These are phyloP conservation scores for Candida jianshihensis DNA, from an alignment of 805 yeast species.

Conservation along the genomic window DNA sequence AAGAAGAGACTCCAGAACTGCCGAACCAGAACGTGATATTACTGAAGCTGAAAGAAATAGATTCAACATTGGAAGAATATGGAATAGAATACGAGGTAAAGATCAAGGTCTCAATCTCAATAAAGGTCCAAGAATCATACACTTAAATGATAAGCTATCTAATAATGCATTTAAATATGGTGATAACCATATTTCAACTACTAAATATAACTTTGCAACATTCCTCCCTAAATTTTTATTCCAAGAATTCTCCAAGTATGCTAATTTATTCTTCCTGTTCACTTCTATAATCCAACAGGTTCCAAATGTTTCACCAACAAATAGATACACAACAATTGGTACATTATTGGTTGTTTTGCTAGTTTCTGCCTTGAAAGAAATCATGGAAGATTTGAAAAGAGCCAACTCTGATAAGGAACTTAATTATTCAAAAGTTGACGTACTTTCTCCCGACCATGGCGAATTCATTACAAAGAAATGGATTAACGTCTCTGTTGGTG, in stretches of 20 bases:
- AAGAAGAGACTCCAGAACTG: constrained; percentile 12
- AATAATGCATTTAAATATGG: constrained; percentile 52
- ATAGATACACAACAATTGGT: constrained; percentile 90
- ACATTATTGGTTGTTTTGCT: constrained; percentile 77
- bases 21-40: constrained; percentile 16
- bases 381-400: constrained; percentile 86
- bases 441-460: constrained; percentile 49
- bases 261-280: constrained; percentile 86
- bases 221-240: constrained; percentile 90
- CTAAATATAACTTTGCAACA: constrained; percentile 90
- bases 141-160: constrained; percentile 53
- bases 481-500: constrained; percentile 89
- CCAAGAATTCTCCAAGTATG: constrained; percentile 96
- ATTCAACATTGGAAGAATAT: constrained; percentile 31
- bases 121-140: constrained; percentile 57
- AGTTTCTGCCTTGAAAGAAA: constrained; percentile 90
- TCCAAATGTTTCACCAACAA: constrained; percentile 94
- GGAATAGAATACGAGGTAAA: constrained; percentile 30
- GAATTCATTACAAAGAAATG: constrained; percentile 63
- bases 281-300: constrained; percentile 95
- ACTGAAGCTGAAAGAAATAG: constrained; percentile 26
- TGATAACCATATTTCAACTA: constrained; percentile 87
- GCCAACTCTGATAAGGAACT: constrained; percentile 82
- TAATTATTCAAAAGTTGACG: constrained; percentile 68
- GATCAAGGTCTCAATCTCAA: constrained; percentile 4